Percentiles rank a stretch among this genome's conserved stretches.
Conservation (phyloP, 805 yeast genomes). For the Saccharomycopsis guyanensis region DNA sequence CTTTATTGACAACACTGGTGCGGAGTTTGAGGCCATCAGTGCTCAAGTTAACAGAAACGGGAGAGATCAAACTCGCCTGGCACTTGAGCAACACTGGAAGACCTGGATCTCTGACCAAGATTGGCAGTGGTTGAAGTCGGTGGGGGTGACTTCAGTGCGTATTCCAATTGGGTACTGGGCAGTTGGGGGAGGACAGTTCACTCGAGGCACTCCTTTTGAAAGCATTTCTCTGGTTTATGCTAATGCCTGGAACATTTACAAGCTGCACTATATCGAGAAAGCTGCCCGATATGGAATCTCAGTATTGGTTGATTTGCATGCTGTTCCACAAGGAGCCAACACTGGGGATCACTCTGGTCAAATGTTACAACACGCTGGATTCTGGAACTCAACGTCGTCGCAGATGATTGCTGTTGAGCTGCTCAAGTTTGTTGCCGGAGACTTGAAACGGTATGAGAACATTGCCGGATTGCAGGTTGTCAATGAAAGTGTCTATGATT, state of each 20-base stretch:
- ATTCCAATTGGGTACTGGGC: slow-evolving; percentile 92
- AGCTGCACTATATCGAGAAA: slow-evolving; percentile 41
- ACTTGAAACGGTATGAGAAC: slow-evolving; percentile 51
- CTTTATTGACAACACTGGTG: slow-evolving; percentile 49
- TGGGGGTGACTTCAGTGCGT: slow-evolving; percentile 71
- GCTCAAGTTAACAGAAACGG: slow-evolving; percentile 43
- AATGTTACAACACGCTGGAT: slow-evolving; percentile 46
- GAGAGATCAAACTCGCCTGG: slow-evolving; percentile 41
- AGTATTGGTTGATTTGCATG: slow-evolving; percentile 80
- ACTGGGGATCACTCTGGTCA: slow-evolving; percentile 80
- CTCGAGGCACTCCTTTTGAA: slow-evolving; percentile 56
- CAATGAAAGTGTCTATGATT: slow-evolving; percentile 70
- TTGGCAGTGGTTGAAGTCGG: slow-evolving; percentile 64
- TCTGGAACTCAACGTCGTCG: slow-evolving; percentile 46
- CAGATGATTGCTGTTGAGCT: slow-evolving; percentile 41
- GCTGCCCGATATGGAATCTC: slow-evolving; percentile 63
- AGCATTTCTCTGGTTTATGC: slow-evolving; percentile 47
- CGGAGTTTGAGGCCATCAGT: slow-evolving; percentile 69
- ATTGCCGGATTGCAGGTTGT: slow-evolving; percentile 78
- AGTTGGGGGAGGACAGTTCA: slow-evolving; percentile 54
- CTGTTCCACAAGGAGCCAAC: slow-evolving; percentile 89
- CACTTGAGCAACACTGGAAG: slow-evolving; percentile 60
- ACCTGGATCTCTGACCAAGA: slow-evolving; percentile 57
- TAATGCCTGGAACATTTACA: slow-evolving; percentile 66
- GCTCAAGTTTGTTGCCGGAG: slow-evolving; percentile 54